Conservation (phyloP, 176 grass and related monocot genomes). For the Oryza nivara region DNA sequence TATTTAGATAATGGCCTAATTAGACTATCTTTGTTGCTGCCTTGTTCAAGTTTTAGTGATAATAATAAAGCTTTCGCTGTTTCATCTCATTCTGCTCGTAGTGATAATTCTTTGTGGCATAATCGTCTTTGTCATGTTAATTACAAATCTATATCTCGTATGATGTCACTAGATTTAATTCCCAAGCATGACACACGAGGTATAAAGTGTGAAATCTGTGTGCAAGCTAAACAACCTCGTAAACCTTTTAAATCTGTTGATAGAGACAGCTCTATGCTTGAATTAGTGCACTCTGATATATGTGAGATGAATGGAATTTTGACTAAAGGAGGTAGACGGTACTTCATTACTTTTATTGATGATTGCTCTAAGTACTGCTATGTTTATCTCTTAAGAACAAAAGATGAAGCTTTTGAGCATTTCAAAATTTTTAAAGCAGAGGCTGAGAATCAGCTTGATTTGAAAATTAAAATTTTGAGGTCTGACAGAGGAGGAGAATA, state of each 20-base stretch:
- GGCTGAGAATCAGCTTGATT: not conserved
- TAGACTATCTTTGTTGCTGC: not conserved
- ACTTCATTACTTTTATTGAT: too few species aligned
- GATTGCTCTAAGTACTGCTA: not conserved
- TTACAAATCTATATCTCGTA: not conserved
- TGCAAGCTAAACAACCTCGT: too few species aligned
- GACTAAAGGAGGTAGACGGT: too few species aligned
- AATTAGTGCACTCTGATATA: too few species aligned
- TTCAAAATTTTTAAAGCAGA: not conserved
- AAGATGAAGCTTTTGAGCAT: not conserved
- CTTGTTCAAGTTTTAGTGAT: not conserved
- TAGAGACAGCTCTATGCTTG: too few species aligned
- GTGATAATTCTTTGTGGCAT: not conserved
- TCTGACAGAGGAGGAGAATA: not conserved
- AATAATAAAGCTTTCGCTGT: not conserved
- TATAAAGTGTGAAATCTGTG: too few species aligned
- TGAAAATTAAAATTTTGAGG: not conserved
- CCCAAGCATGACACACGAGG: not conserved
- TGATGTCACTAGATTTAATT: constrained; percentile 1
- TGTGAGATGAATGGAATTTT: too few species aligned
- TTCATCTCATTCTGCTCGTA: not conserved
- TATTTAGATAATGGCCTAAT: not conserved
- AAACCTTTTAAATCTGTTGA: too few species aligned
- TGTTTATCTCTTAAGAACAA: not conserved
- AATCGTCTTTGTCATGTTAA: not conserved